Base-by-base conservation (phyloP, 2,329 filamentous ascomycete species). In the Emydomyces testavorans region DNA sequence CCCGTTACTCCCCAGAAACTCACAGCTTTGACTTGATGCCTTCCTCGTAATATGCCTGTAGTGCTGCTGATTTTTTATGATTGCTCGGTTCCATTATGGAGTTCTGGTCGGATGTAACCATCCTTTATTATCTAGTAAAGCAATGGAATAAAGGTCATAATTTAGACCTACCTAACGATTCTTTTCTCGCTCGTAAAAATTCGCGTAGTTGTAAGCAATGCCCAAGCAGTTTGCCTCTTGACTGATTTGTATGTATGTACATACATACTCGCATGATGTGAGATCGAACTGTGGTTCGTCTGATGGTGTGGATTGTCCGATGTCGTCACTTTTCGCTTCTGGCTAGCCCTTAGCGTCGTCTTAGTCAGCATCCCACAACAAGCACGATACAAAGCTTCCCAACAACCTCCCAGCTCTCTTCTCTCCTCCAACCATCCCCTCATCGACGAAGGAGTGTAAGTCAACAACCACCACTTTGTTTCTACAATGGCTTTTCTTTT, bases 381-480 rank as follows among this genome's bases (percentile, higher is more conserved):
- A 53, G 60, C 57, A 49, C 57, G 23, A 55, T 58, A 55, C 56
- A 57, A 55, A 56, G 61, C 58, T 52, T 55, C 54, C 53, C 56
- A 48, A 32, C 50, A 56, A 54, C 56, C 53, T 52, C 49, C 53
- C 53, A 60, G 57, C 20, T 37, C 37, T 56, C 52, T 65, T 61
- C 58, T 29, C 63, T 65, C 62, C 57, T 65, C 52, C 63, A 65
- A 63, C 64, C 62, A 67, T 67, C 48, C 51, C 66, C 66, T 69
- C 62, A 55, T 68, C 66, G 59, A 63, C 65, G 64, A 66, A 68
- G n/a, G n/a, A n/a, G 58, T 62, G 65, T 69, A 57, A 63, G 65
- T 64, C 49, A 52, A 52, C 48, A 41, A 13, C 28, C 36, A n/a
- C 42, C 42, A 28, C 18, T 16, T 4, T 41, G 39, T 44, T 21